Percentiles rank a stretch among this genome's conserved stretches.
Evolutionary conservation across 2,329 filamentous ascomycete species (phyloP).

Genomic region (Sordariomycetes sp.): DNA sequence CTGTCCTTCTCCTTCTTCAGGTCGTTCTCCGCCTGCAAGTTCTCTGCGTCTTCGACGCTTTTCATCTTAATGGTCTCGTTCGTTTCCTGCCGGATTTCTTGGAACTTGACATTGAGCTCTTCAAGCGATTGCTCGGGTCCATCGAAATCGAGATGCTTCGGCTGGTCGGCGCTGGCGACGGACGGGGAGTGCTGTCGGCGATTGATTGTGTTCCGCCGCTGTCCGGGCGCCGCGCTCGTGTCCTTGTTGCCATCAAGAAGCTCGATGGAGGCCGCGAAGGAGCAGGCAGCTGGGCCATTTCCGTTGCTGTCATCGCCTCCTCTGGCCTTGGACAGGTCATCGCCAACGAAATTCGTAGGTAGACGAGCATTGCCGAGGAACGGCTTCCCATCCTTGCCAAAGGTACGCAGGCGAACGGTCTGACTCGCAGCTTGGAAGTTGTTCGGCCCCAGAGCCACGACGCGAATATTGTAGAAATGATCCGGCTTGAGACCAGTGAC

Average conservation of each 20-base stretch:
- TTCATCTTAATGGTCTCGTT: conserved; percentile 68
- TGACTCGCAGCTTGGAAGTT: conserved; percentile 88
- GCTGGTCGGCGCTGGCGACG: conserved; percentile 45
- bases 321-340: conserved; percentile 34
- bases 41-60: conserved; percentile 62
- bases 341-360: conserved; percentile 45
- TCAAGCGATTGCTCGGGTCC: conserved; percentile 61
- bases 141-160: conserved; percentile 32
- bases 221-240: conserved; percentile 32
- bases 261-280: conserved; percentile 49
- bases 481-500: conserved; percentile 80
- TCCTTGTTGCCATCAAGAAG: conserved; percentile 51
- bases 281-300: conserved; percentile 38
- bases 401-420: conserved; percentile 76
- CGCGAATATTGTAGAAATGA: conserved; percentile 87
- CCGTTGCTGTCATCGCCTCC: conserved; percentile 33
- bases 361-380: conserved; percentile 46
- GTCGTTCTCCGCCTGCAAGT: conserved; percentile 54
- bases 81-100: conserved; percentile 71
- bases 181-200: conserved; percentile 72
- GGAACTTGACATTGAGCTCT: conserved; percentile 72
- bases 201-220: conserved; percentile 49
- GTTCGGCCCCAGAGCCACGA: conserved; percentile 82
- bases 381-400: conserved; percentile 54
- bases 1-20: conserved; percentile 71